These are phyloP conservation scores for Candida sanyaensis DNA, from an alignment of 1,139 yeast species.

Conservation along the genomic window DNA sequence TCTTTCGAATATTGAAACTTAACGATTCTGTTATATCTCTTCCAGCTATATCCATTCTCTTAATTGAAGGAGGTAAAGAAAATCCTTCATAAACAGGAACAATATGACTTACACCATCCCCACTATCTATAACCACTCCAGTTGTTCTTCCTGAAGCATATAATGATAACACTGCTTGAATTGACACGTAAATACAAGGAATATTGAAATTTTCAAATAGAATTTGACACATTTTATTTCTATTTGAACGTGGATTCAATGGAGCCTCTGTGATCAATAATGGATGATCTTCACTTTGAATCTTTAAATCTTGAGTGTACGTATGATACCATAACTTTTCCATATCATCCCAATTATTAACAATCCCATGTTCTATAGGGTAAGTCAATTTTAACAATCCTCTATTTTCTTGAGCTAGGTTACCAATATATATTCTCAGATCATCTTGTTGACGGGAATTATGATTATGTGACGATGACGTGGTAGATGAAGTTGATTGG, in stretches of 20 bases:
- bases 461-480: constrained; percentile 14
- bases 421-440: constrained; percentile 64
- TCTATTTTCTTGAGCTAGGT: constrained; percentile 68
- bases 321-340: constrained; percentile 72
- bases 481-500: constrained; percentile 16
- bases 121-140: constrained; percentile 85
- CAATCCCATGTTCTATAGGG: constrained; percentile 81
- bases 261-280: constrained; percentile 89
- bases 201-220: constrained; percentile 81
- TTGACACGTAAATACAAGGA: constrained; percentile 83
- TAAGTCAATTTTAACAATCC: constrained; percentile 71
- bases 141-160: constrained; percentile 92
- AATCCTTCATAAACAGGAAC: constrained; percentile 93
- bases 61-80: constrained; percentile 69
- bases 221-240: constrained; percentile 74
- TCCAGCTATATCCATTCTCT: constrained; percentile 83
- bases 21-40: constrained; percentile 80
- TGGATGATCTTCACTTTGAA: constrained; percentile 53
- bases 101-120: constrained; percentile 88
- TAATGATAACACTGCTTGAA: constrained; percentile 82
- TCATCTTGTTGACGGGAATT: constrained; percentile 21
- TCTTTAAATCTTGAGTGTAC: constrained; percentile 59
- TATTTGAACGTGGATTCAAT: constrained; percentile 68
- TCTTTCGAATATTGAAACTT: constrained; percentile 63
- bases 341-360: constrained; percentile 87